A percentile compares a stretch with the other conserved stretches of the same genome.
These are phyloP conservation scores for Pythium guiyangense DNA, from an alignment of 352 stramenopile genomes.

Conservation along the genomic window DNA sequence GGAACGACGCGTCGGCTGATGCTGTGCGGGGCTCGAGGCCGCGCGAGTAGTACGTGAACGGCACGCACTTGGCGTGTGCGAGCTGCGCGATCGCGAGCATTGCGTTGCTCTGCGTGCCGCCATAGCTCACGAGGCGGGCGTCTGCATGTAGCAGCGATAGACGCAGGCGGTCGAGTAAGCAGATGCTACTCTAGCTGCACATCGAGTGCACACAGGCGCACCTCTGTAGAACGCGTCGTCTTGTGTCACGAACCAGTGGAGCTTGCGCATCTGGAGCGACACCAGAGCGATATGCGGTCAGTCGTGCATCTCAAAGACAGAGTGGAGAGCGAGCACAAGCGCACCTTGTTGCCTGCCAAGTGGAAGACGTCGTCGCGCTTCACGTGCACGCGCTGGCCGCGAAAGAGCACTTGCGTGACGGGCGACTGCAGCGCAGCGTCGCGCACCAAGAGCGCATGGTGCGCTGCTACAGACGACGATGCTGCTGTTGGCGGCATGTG, in stretches of 20 bases:
- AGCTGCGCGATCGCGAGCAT: conserved; percentile 84
- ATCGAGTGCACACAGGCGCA: conserved; percentile 8
- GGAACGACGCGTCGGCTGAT: neutral
- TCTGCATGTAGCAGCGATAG: conserved; percentile 17
- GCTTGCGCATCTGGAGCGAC: conserved; percentile 67
- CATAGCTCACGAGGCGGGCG: conserved; percentile 68
- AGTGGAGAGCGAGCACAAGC: neutral
- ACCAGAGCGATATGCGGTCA: neutral
- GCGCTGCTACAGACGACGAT: neutral
- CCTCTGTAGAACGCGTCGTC: conserved; percentile 48
- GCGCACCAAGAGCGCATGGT: neutral
- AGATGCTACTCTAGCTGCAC: neutral
- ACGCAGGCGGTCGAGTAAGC: neutral
- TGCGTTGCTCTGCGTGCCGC: conserved; percentile 80
- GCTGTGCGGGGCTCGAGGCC: conserved; percentile 15
- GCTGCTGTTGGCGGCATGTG: neutral
- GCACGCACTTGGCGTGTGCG: conserved; percentile 54
- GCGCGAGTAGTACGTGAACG: conserved; percentile 86
- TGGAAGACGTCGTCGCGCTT: conserved; percentile 81
- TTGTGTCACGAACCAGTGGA: conserved; percentile 75
- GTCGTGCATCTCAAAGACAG: neutral
- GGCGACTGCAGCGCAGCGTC: conserved; percentile 26
- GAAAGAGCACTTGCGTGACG: conserved; percentile 63
- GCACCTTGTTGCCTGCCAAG: conserved; percentile 82
- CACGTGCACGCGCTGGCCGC: conserved; percentile 65